phyloP scores from a whole-genome alignment of 345 rosid genomes.

The Syzygium jambos region DNA sequence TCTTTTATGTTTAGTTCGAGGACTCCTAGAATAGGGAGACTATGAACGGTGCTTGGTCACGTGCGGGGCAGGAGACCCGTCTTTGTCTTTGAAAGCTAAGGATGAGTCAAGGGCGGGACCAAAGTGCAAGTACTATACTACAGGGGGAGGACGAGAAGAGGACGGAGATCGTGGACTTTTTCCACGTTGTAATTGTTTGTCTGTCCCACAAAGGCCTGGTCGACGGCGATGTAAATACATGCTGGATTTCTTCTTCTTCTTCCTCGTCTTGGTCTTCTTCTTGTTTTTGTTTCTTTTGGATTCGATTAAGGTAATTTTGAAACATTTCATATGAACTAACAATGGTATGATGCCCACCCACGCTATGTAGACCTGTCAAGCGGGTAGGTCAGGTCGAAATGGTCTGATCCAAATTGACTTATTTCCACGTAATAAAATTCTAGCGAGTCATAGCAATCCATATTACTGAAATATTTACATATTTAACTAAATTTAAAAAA shows the following conservation, averaged over 20 bases:
- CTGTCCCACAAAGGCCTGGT: neutral
- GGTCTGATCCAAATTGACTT: too few species aligned
- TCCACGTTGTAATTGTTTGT: neutral
- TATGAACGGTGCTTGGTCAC: neutral
- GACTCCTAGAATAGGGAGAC: neutral
- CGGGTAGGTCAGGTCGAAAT: too few species aligned
- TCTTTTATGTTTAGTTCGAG: neutral
- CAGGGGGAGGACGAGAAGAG: neutral
- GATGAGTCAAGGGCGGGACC: neutral
- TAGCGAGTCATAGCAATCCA: too few species aligned
- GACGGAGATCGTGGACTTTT: neutral
- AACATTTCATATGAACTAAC: neutral
- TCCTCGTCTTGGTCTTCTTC: too few species aligned
- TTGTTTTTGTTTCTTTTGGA: too few species aligned
- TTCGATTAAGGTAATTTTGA: neutral
- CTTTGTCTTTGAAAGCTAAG: neutral
- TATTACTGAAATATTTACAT: too few species aligned
- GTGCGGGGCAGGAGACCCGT: neutral
- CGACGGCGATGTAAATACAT: neutral
- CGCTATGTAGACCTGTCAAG: neutral
- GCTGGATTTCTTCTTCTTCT: neutral
- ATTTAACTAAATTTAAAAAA: too few species aligned
- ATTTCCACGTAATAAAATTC: too few species aligned
- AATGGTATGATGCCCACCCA: neutral
- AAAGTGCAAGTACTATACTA: neutral